Evolutionary conservation across 768 basidiomycete genomes (phyloP).

Genomic region (Tricholoma flavovirens): DNA sequence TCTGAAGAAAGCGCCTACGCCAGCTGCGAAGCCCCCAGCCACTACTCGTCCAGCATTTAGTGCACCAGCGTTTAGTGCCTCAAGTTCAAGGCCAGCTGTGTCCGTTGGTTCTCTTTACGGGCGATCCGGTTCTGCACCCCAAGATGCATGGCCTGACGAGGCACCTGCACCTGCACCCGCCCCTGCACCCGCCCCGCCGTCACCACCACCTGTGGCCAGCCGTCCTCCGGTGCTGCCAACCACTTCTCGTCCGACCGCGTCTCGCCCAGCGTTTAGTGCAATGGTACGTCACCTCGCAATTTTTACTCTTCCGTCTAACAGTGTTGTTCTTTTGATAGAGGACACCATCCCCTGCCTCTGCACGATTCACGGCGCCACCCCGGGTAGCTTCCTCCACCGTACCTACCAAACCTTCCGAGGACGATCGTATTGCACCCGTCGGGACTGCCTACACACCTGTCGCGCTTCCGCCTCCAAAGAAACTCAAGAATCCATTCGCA

Average conservation of each 20-base stretch:
- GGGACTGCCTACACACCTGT: constrained; percentile 90
- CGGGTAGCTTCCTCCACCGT: constrained; percentile 40
- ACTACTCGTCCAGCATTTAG: constrained; percentile 37
- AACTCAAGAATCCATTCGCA: constrained; percentile 79
- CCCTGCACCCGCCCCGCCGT: constrained; percentile 19
- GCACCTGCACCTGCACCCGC: constrained; percentile 29
- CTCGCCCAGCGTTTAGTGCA: constrained; percentile 38
- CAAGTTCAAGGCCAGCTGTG: constrained; percentile 16
- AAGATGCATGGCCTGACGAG: constrained; percentile 59
- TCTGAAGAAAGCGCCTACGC: constrained; percentile 42
- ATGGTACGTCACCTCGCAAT: constrained; percentile 14
- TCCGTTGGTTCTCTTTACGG: constrained; percentile 42
- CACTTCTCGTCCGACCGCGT: constrained; percentile 31
- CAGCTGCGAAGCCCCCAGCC: constrained; percentile 30
- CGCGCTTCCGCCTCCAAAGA: constrained; percentile 77
- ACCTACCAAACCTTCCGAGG: constrained; percentile 65
- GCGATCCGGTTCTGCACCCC: constrained; percentile 37
- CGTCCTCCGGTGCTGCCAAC: constrained; percentile 44
- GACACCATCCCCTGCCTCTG: constrained; percentile 12
- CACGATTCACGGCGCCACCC: constrained; percentile 23
- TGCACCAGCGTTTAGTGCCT: constrained; percentile 25
- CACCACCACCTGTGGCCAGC: constrained; percentile 37
- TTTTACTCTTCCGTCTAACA: neutral
- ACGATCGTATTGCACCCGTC: constrained; percentile 81
- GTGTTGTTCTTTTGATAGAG: neutral